Evolutionary conservation across 1,284 basidiomycete species (phyloP), one percentile per base, ranked within the genome.

Genomic region (Ganoderma boninense): DNA sequence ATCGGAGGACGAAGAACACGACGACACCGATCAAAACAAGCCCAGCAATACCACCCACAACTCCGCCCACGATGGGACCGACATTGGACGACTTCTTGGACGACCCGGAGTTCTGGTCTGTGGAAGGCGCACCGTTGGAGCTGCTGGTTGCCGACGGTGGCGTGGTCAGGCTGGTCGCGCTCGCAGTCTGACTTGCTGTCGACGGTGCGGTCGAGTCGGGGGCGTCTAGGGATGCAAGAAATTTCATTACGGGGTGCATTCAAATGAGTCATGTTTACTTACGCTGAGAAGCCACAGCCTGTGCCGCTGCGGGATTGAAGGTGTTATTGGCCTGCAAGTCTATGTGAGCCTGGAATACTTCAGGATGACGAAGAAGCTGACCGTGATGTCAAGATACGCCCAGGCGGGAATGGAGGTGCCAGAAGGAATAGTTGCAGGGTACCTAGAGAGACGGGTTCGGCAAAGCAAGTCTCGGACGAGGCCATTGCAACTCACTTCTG

Each of bases 361-460:
- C 2, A 16, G 8, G 13, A 40, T 20, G 20, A 16, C 2, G 40
- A 23, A 26, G 14, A n/a, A 35, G 59, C 71, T 1, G 16, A 73
- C 71, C 6, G 62, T 70, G 26, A 73, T 59, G 40, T 73, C 69
- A 42, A 73, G 26, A 40, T 73, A 73, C 11, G 71, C 71, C 71
- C 71, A 73, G 7, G 71, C 71, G 2, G 71, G 71, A 6, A 73
- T 59, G 16, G 71, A 46, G 4, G 71, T 73, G 10, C 69, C 69
- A 23, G 35, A 20, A 6, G 69, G 67, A 10, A 73, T 70, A 38
- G 56, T 61, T 32, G 64, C 62, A 5, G 69, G 69, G 44, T 65
- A 73, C 35, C 71, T 18, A 2, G 8, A 1, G 4, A 40, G 0
- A 13, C 20, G 16, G n/a, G 26, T 26, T 18, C 42, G 52, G 13